These are phyloP conservation scores for Polytrichum formosum DNA, from an alignment of 225 moss, liverwort and hornwort species.

Conservation along the genomic window DNA sequence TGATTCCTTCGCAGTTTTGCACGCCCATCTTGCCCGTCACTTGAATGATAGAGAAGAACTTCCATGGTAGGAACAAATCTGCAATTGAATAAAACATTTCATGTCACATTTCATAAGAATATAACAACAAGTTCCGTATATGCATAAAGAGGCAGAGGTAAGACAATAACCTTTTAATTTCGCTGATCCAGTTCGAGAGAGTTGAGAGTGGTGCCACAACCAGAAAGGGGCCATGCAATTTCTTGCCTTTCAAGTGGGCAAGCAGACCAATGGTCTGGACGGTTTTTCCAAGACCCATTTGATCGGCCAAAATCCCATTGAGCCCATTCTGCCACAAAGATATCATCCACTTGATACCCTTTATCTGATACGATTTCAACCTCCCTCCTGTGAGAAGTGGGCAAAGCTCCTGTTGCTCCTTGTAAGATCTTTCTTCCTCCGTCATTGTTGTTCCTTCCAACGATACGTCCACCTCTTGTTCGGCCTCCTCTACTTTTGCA, in stretches of 20 bases:
- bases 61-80: conserved; percentile 81
- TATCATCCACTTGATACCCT: conserved; percentile 96
- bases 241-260: conserved; percentile 80
- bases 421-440: conserved; percentile 58
- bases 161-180: conserved; percentile 56
- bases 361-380: conserved; percentile 79
- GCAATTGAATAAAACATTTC: conserved; percentile 4
- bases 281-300: conserved; percentile 98
- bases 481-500: conserved; percentile 40
- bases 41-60: conserved; percentile 82
- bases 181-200: conserved; percentile 92
- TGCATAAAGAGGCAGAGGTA: background rate
- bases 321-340: conserved; percentile 97
- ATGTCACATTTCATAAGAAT: too few species aligned
- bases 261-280: conserved; percentile 90
- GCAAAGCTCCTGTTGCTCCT: conserved; percentile 69
- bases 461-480: conserved; percentile 20
- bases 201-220: conserved; percentile 87
- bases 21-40: conserved; percentile 52
- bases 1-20: conserved; percentile 55
- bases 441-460: conserved; percentile 36
- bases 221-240: conserved; percentile 89
- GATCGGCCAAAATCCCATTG: conserved; percentile 93
- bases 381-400: conserved; percentile 82
- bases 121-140: too few species aligned